Percentiles rank a stretch among this genome's conserved stretches.
These are phyloP conservation scores for Cladobotryum mycophilum DNA, from an alignment of 2,329 filamentous ascomycete genomes.

Conservation along the genomic window DNA sequence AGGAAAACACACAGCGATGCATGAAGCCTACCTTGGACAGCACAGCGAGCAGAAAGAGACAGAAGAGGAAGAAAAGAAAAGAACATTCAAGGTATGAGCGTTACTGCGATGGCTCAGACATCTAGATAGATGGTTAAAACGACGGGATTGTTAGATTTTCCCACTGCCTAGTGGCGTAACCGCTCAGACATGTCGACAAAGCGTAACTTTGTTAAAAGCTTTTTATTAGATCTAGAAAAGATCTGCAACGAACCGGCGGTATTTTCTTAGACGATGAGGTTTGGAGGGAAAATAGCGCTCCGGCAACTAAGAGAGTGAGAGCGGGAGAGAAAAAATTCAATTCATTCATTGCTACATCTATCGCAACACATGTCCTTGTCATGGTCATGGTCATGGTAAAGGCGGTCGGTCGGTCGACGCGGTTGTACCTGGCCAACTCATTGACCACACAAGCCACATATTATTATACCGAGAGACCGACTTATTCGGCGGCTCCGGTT, in stretches of 20 bases:
- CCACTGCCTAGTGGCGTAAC: no score
- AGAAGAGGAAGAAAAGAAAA: no score
- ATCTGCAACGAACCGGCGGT: background rate
- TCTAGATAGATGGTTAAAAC: no score
- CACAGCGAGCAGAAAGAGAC: no score
- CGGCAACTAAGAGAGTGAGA: background rate
- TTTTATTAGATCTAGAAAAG: background rate
- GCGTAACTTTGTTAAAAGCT: background rate
- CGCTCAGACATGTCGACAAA: no score
- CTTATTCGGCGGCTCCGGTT: conserved; percentile 6
- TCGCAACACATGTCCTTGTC: background rate
- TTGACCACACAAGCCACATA: conserved; percentile 1
- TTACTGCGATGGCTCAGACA: no score
- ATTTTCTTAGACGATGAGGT: background rate
- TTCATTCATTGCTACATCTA: background rate
- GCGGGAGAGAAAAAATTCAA: background rate
- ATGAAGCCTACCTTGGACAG: no score
- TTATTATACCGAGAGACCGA: background rate
- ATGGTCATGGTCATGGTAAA: background rate
- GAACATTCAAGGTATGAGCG: no score
- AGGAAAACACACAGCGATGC: no score
- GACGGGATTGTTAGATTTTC: no score
- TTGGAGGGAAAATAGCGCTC: background rate
- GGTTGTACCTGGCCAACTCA: conserved; percentile 3
- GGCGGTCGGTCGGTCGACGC: conserved; percentile 1